Percentiles rank a stretch among this genome's conserved stretches.
Evolutionary conservation across 139 green algal genomes (phyloP).

Genomic region (Haematococcus sp.): DNA sequence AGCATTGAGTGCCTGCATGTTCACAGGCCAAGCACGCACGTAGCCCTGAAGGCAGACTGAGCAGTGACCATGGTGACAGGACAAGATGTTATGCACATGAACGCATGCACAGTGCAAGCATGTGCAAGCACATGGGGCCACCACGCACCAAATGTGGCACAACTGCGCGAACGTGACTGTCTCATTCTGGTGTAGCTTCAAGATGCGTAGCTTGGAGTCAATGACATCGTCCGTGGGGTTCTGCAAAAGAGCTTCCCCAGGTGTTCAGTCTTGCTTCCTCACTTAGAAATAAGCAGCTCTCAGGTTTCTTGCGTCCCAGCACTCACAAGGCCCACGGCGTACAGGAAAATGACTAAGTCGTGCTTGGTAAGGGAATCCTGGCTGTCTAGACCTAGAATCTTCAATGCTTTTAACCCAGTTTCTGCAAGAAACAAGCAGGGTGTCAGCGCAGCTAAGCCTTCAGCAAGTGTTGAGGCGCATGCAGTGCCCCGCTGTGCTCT

Average conservation of each 20-base stretch:
- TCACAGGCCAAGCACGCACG: not conserved
- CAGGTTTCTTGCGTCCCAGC: too few relatives aligned
- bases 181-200: conserved; percentile 29
- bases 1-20: conserved; percentile 44
- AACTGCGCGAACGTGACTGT: conserved; percentile 44
- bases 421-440: conserved; percentile 22
- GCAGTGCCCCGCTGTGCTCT: not conserved
- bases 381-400: conserved; percentile 28
- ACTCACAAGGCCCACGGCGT: conserved; percentile 47
- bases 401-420: conserved; percentile 29
- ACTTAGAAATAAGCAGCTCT: too few relatives aligned
- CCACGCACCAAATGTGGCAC: conserved; percentile 47
- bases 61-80: not conserved
- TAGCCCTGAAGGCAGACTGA: not conserved
- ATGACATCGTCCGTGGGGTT: conserved; percentile 34
- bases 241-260: not conserved
- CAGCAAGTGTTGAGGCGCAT: not conserved
- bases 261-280: too few relatives aligned
- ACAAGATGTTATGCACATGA: not conserved
- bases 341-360: conserved; percentile 48
- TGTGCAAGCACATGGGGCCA: not conserved
- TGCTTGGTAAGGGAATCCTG: conserved; percentile 25
- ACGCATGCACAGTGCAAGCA: too few relatives aligned
- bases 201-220: conserved; percentile 38
- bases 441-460: not conserved